Evolutionary conservation across 1,139 yeast species (phyloP), one percentile per base, ranked within the genome.

Genomic region (Meyerozyma smithsonii): DNA sequence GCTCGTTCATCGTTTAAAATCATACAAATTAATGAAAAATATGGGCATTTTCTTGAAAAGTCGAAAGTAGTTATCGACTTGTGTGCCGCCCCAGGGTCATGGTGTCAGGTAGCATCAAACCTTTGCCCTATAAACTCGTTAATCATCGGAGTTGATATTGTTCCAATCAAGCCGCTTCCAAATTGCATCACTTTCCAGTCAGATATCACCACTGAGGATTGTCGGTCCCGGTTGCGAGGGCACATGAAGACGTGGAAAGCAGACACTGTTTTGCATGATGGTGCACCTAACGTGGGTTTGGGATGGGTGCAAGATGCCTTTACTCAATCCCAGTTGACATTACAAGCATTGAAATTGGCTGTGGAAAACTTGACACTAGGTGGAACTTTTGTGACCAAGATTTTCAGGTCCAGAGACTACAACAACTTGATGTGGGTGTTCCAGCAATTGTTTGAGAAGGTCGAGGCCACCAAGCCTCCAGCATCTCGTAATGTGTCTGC

Each of bases 271-370:
- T 69, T 94, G 58, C 98, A 92, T 66, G 99, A 92, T 75, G 99
- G 99, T 81, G 99, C 99, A 20, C 99, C 99, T 20, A 94, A 92
- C 58, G 98, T 92, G 51, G 98, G 98, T 82, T 74, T 90, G 56
- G 96, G 96, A 18, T 94, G 98, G 98, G 92, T 87, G 23, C 98
- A 94, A 63, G 99, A 92, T 79, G 98, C 98, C 1, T 94, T 87
- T 66, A 88, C 97, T 2, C 99, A 92, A 68, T 88, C 97, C 16
- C 97, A 92, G 60, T 79, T 92, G 55, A 94, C 96, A 25, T 71
- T 92, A 51, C 96, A 89, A 67, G 95, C 97, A 25, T 72, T 94
- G 54, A 89, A 84, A 60, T 74, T 92, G 48, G 98, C 98, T 1
- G 96, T 84, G n/a, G 98, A 94, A 64, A 89, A 92, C 61, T 73